Evolutionary conservation across 345 rosid genomes (phyloP).

Genomic region (Salix arbutifolia): DNA sequence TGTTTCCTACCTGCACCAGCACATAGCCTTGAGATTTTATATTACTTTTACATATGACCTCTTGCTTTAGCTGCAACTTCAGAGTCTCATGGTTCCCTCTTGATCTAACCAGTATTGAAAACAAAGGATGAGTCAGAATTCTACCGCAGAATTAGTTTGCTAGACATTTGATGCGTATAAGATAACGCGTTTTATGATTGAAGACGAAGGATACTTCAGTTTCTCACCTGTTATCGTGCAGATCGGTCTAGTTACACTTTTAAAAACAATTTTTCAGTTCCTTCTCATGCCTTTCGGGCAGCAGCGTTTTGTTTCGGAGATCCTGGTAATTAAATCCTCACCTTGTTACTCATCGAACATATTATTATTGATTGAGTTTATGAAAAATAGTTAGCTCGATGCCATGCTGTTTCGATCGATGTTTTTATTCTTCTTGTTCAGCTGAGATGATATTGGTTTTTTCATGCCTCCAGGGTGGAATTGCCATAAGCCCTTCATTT

Average conservation of each 20-base stretch:
- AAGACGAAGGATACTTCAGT: constrained; percentile 5
- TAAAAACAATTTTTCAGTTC: constrained; percentile 20
- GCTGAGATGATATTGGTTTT: background rate
- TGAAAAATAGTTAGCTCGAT: background rate
- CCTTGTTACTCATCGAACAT: background rate
- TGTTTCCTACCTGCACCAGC: no score
- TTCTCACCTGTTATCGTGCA: constrained; percentile 27
- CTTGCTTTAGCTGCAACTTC: no score
- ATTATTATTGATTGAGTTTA: no score
- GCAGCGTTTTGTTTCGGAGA: constrained; percentile 28
- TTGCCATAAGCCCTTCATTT: constrained; percentile 35
- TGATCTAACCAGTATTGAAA: no score
- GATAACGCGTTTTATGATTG: background rate
- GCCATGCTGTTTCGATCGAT: background rate
- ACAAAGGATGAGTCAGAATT: no score
- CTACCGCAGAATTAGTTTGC: background rate
- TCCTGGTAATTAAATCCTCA: constrained; percentile 23
- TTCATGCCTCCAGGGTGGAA: constrained; percentile 33
- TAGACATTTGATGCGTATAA: background rate
- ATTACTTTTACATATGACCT: no score
- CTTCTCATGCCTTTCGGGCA: constrained; percentile 33
- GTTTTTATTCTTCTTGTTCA: no score
- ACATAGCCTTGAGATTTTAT: no score
- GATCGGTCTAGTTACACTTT: constrained; percentile 18
- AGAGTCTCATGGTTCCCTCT: no score